Evolutionary conservation across 169 alveolate species (phyloP).

Genomic region (Eimeria sp.): DNA sequence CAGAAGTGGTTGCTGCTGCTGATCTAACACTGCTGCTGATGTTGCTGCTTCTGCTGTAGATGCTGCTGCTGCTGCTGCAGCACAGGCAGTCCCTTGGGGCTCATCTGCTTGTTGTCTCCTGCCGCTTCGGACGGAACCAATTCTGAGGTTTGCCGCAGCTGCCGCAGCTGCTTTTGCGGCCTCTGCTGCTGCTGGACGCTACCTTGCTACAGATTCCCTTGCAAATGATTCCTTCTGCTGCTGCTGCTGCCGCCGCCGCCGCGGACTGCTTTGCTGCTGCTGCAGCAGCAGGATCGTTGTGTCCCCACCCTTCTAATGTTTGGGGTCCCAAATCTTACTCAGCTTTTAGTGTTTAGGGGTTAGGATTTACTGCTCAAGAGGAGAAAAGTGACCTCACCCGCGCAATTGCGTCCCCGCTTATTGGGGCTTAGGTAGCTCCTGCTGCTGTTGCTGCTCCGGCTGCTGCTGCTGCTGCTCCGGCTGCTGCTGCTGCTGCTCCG

Average conservation of each 20-base stretch:
- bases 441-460: slow-evolving; percentile 10
- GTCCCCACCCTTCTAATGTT: not conserved
- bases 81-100: slow-evolving; percentile 20
- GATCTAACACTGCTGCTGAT: not conserved
- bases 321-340: not conserved
- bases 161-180: not conserved
- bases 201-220: not conserved
- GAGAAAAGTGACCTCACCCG: slow-evolving; percentile 9
- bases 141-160: not conserved
- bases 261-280: slow-evolving; percentile 1
- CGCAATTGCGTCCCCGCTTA: slow-evolving; percentile 16
- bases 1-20: not conserved
- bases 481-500: slow-evolving; percentile 10
- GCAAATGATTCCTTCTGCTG: not conserved
- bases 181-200: not conserved
- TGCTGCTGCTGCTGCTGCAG: slow-evolving; percentile 42
- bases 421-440: slow-evolving; percentile 29
- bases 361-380: not conserved
- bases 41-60: not conserved
- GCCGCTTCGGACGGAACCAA: not conserved
- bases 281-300: slow-evolving; percentile 16
- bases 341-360: slow-evolving; percentile 5
- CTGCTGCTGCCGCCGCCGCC: slow-evolving; percentile 19
- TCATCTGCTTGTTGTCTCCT: slow-evolving; percentile 40
- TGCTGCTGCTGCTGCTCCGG: slow-evolving; percentile 16